Base-by-base conservation (phyloP, 2,329 filamentous ascomycete species). In the Diaporthe vaccinii region DNA sequence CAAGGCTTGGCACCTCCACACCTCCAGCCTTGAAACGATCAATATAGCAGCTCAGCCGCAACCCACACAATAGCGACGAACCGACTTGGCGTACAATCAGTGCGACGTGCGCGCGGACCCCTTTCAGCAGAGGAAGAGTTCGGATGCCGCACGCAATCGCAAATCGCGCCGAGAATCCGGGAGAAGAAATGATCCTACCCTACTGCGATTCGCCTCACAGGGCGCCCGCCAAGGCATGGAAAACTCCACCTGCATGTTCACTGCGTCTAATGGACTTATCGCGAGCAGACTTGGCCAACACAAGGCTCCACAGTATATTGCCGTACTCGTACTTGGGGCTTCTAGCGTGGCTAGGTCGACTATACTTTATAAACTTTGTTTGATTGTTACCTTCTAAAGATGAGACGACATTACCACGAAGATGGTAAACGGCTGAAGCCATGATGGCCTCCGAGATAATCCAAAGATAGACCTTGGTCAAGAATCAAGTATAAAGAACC, bases 61-160 rank as follows among this genome's bases (percentile, higher is more conserved):
- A 28, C 31, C 25, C 62, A 49, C 9, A 61, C 22, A 53, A 17
- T 51, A 53, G 31, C 28, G 62, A 67, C 14, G 44, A 67, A 31
- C 31, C 20, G 36, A 34, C 28, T 51, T 22, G n/a, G 28, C 44
- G 34, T n/a, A 49, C 25, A 5, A 3, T 51, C 25, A 67, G 51
- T 67, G 44, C 20, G 31, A 67, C 25, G 62, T 67, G 62, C 44
- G 62, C 62, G 62, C 62, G 44, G 62, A 49, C 62, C 62, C 44
- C 20, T 17, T n/a, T 20, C 31, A 49, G 22, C 10, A 46, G 22
- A 53, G 15, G 25, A 51, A 31, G 20, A 39, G 44, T 68, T 68
- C 62, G 62, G 62, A 53, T 22, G 44, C 46, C 22, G 22, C 46
- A 68, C 5, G 65, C 65, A 53, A 68, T 53, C 46, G 20, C 65